phyloP scores from a whole-genome alignment of 176 grass and related monocot species.

The Raddia guianensis region DNA sequence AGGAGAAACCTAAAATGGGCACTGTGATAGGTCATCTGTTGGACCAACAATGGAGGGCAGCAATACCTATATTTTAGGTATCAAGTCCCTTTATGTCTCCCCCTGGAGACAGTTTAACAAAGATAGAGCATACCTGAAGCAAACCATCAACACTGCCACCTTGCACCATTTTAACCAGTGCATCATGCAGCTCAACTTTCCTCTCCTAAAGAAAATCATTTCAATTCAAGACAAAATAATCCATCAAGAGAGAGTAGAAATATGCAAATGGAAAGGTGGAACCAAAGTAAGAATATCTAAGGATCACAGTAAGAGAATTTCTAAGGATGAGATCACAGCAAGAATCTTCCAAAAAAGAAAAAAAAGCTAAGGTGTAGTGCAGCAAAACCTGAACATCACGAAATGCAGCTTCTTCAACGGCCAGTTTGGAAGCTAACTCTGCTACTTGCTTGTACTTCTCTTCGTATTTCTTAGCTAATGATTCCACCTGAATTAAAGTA shows the following conservation, averaged over 20 bases:
- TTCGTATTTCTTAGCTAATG: constrained; percentile 92
- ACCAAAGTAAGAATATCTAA: constrained; percentile 31
- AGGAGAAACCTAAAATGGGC: too few relatives aligned
- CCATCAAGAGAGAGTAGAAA: constrained; percentile 6
- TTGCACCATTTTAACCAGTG: constrained; percentile 97
- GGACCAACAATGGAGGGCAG: too few relatives aligned
- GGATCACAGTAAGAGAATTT: constrained; percentile 24
- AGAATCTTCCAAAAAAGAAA: background rate
- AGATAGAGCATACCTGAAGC: constrained; percentile 77
- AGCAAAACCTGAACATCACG: constrained; percentile 82
- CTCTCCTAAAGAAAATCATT: constrained; percentile 73
- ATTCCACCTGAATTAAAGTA: constrained; percentile 75
- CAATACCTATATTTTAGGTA: too few relatives aligned
- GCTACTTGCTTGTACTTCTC: constrained; percentile 99
- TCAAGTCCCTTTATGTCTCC: too few relatives aligned
- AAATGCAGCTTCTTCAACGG: constrained; percentile 78
- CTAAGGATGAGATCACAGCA: constrained; percentile 27
- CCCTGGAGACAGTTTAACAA: background rate
- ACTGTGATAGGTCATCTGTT: too few relatives aligned
- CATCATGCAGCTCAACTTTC: constrained; percentile 89
- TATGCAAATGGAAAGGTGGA: constrained; percentile 17
- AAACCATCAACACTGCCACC: constrained; percentile 96
- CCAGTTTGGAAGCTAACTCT: constrained; percentile 89
- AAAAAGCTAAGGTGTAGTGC: constrained; percentile 5
- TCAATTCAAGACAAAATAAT: constrained; percentile 20